These are phyloP conservation scores for Persicaria maculosa DNA, from an alignment of 148 eudicot genomes.

Conservation along the genomic window DNA sequence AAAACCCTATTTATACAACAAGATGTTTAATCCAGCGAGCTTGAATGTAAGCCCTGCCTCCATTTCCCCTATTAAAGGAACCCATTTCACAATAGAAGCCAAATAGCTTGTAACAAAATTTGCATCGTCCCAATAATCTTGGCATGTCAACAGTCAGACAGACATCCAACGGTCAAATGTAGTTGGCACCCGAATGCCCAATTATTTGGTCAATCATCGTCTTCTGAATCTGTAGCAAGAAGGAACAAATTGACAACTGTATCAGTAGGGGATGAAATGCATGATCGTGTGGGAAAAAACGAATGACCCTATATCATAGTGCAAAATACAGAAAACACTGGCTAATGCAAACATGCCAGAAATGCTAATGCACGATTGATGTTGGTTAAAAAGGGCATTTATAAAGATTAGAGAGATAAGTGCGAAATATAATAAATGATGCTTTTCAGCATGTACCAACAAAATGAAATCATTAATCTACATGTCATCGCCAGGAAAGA, in stretches of 20 bases:
- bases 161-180: neutral
- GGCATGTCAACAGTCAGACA: neutral
- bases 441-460: too few relatives aligned
- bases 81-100: neutral
- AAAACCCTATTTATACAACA: slow-evolving; percentile 10
- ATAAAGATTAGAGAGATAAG: too few relatives aligned
- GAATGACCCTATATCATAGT: neutral
- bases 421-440: too few relatives aligned
- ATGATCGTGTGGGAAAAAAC: neutral
- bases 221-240: slow-evolving; percentile 1
- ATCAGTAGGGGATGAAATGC: neutral
- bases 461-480: too few relatives aligned
- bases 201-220: neutral
- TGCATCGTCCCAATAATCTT: neutral
- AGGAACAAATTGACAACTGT: neutral
- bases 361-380: too few relatives aligned
- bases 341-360: too few relatives aligned
- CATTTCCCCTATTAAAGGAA: neutral
- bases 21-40: slow-evolving; percentile 1
- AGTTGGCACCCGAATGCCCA: neutral
- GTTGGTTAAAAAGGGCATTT: too few relatives aligned
- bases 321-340: too few relatives aligned
- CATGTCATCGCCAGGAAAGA: too few relatives aligned
- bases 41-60: slow-evolving; percentile 5
- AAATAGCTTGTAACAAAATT: slow-evolving; percentile 6